Percentiles rank a stretch among this genome's conserved stretches.
These are phyloP conservation scores for Pythium aquatile DNA, from an alignment of 352 stramenopile genomes.

Conservation along the genomic window DNA sequence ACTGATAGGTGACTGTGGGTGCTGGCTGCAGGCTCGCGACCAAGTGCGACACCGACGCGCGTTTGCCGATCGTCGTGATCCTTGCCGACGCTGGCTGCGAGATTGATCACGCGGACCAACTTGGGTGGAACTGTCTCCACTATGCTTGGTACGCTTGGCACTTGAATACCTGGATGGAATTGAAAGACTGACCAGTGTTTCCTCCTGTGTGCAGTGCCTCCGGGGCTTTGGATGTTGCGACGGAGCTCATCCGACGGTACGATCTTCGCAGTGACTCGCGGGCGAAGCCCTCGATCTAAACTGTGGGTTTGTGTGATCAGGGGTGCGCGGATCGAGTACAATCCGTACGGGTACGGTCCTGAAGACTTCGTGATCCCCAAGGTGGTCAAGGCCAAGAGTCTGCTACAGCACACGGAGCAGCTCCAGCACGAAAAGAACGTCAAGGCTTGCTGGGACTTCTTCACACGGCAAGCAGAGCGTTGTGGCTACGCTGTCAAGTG, in stretches of 20 bases:
- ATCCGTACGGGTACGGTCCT: conserved; percentile 82
- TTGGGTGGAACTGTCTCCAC: conserved; percentile 85
- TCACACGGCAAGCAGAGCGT: conserved; percentile 68
- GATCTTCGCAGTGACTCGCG: neutral
- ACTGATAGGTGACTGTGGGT: neutral
- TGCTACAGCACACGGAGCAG: conserved; percentile 86
- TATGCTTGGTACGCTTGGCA: conserved; percentile 71
- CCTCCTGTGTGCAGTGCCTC: conserved; percentile 43
- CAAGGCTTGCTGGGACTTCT: conserved; percentile 71
- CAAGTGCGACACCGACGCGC: conserved; percentile 81
- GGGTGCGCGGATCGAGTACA: conserved; percentile 69
- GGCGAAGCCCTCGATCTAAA: neutral
- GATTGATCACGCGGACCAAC: conserved; percentile 82
- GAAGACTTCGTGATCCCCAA: conserved; percentile 86
- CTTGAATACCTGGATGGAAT: neutral
- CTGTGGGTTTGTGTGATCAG: conserved; percentile 19
- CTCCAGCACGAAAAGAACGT: conserved; percentile 83
- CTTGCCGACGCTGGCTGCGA: conserved; percentile 79
- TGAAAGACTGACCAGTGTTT: neutral
- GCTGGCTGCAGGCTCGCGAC: conserved; percentile 45
- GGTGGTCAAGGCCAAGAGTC: conserved; percentile 71
- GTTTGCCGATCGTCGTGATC: conserved; percentile 82
- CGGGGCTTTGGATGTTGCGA: conserved; percentile 67
- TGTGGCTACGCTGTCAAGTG: conserved; percentile 70
- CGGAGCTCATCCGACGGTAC: conserved; percentile 69